Evolutionary conservation across 768 basidiomycete species (phyloP).

Genomic region (Arthromyces matolae): DNA sequence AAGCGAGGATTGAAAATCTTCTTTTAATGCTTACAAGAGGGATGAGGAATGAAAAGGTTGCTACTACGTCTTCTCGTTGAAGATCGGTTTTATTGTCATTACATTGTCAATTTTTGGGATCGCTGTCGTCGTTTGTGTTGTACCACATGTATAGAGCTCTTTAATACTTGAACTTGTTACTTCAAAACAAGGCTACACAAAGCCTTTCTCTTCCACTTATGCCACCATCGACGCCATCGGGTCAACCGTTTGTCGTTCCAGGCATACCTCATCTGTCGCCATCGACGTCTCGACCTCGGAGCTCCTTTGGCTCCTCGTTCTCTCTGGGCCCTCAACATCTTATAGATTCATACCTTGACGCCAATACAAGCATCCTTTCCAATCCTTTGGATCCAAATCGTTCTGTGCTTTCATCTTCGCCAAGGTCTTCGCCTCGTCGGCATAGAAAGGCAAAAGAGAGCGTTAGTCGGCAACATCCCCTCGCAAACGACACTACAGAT

Average conservation of each 20-base stretch:
- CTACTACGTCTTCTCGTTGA: background rate
- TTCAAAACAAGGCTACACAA: constrained; percentile 3
- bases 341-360: constrained; percentile 65
- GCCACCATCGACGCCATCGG: constrained; percentile 50
- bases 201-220: constrained; percentile 19
- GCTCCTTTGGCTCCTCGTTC: constrained; percentile 76
- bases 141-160: too few relatives aligned
- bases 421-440: constrained; percentile 61
- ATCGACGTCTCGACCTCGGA: constrained; percentile 55
- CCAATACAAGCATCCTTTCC: constrained; percentile 58
- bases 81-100: too few relatives aligned
- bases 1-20: constrained; percentile 74
- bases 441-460: constrained; percentile 54
- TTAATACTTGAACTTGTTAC: too few relatives aligned
- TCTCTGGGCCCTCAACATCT: constrained; percentile 80
- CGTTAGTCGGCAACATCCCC: constrained; percentile 53
- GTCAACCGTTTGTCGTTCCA: constrained; percentile 38
- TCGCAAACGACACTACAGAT: constrained; percentile 75
- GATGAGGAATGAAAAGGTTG: constrained; percentile 46
- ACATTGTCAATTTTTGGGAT: too few relatives aligned
- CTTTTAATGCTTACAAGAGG: constrained; percentile 65
- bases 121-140: too few relatives aligned
- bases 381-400: constrained; percentile 73
- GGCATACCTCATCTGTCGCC: constrained; percentile 51
- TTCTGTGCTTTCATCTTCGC: constrained; percentile 72